Base-by-base conservation (phyloP, 805 yeast genomes). In the Spathaspora arborariae region DNA sequence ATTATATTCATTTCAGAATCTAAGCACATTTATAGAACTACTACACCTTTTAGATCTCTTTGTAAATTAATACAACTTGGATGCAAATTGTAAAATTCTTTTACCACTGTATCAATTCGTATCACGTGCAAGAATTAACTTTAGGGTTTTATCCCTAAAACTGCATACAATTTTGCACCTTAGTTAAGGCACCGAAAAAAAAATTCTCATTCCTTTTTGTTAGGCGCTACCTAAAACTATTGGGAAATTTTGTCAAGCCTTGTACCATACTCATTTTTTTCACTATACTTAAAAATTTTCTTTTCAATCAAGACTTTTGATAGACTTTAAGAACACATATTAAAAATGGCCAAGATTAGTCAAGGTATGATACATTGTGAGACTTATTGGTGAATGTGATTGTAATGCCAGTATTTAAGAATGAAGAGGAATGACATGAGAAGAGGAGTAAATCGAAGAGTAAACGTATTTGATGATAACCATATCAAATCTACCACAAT, bases 281-380 rank as follows among this genome's bases (percentile, higher is more conserved):
- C 42, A 40, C 11, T 40, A 40, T 40, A 40, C 42, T 20, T 40
- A 40, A 40, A 40, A 40, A 26, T 40, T 40, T 40, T 40, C 42
- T 40, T 40, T 40, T 20, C 16, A 20, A 24, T 10, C 21, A 5
- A 8, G 27, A 7, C 8, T 24, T n/a, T 26, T 24, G 40, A 40
- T 24, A 40, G 35, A 40, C 42, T 20, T 26, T 40, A 26, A 26
- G 35, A 22, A 40, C 33, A 40, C 42, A 40, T 37, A 37, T 40
- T 35, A 47, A 51, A 68, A 70, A 79, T 79, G 82, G 83, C 80
- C 76, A 79, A 79, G 73, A 72, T 78, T 73, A 77, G 82, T 72
- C 78, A 76, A 70, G 83, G 83, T 78, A 78, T 57, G 52, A 26
- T 47, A 9, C 39, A 37, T 20, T 22, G 39, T 13, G 35, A 30